phyloP scores from a whole-genome alignment of 345 rosid genomes.

The Lagerstroemia speciosa region DNA sequence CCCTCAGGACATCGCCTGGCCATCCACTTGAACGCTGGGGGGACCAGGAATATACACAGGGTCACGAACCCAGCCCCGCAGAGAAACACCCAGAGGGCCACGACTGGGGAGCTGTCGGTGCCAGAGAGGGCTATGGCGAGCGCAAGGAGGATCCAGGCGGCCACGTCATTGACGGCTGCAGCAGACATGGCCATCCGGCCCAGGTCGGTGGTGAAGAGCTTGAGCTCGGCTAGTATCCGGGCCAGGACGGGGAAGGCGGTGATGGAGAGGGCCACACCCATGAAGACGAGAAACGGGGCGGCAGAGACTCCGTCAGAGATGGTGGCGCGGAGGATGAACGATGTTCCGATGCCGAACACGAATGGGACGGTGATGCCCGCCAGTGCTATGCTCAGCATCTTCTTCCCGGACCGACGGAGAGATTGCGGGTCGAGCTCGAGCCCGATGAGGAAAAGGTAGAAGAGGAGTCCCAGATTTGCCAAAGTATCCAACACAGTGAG shows the following conservation, averaged over 20 bases:
- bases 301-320: constrained; percentile 26
- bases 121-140: constrained; percentile 69
- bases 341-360: constrained; percentile 48
- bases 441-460: constrained; percentile 68
- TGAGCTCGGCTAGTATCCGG: constrained; percentile 75
- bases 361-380: constrained; percentile 62
- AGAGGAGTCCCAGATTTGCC: constrained; percentile 69
- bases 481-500: constrained; percentile 66
- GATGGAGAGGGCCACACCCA: constrained; percentile 77
- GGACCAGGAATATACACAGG: constrained; percentile 23
- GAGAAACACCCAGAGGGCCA: constrained; percentile 62
- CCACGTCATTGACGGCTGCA: constrained; percentile 68
- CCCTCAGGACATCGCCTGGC: constrained; percentile 63
- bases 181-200: constrained; percentile 77
- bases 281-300: constrained; percentile 63
- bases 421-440: constrained; percentile 48
- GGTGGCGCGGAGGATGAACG: constrained; percentile 36
- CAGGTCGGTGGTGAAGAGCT: constrained; percentile 68
- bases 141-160: constrained; percentile 80
- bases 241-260: constrained; percentile 83
- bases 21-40: constrained; percentile 45
- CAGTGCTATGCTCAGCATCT: constrained; percentile 48
- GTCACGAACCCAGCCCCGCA: constrained; percentile 44
- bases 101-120: constrained; percentile 38
- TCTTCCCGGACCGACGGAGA: constrained; percentile 47